A percentile compares a stretch with the other conserved stretches of the same genome.
These are phyloP conservation scores for Rosa chinensis DNA, from an alignment of 306 rosid species.

Conservation along the genomic window DNA sequence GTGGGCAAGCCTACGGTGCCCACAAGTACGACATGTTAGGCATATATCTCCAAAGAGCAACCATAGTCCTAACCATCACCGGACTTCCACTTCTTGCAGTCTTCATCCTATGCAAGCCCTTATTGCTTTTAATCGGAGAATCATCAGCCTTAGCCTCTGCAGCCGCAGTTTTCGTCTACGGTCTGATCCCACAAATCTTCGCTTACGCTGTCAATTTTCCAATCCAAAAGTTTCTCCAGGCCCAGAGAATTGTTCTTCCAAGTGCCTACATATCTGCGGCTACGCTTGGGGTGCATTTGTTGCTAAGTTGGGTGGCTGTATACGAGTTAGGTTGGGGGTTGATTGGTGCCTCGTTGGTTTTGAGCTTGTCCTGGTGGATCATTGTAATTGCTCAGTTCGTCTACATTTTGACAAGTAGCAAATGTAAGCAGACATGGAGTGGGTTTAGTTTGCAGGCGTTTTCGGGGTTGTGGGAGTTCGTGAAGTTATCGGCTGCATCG, in stretches of 20 bases:
- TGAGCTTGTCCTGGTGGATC: slow-evolving; percentile 81
- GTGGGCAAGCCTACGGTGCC: slow-evolving; percentile 83
- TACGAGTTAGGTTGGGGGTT: slow-evolving; percentile 52
- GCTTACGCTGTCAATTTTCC: slow-evolving; percentile 80
- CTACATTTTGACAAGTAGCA: slow-evolving; percentile 29
- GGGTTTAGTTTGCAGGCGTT: slow-evolving; percentile 55
- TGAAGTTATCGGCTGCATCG: slow-evolving; percentile 56
- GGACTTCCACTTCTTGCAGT: slow-evolving; percentile 45
- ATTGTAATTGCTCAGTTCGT: slow-evolving; percentile 55
- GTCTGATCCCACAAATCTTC: slow-evolving; percentile 71
- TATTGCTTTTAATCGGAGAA: slow-evolving; percentile 50
- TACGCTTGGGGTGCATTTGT: slow-evolving; percentile 41
- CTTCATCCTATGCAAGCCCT: slow-evolving; percentile 44
- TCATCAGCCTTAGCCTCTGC: slow-evolving; percentile 37
- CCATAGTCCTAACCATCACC: slow-evolving; percentile 42
- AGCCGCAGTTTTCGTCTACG: slow-evolving; percentile 59
- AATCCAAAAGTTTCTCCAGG: slow-evolving; percentile 70
- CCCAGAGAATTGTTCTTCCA: slow-evolving; percentile 68
- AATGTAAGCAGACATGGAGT: slow-evolving; percentile 50
- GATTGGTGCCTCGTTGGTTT: slow-evolving; percentile 51
- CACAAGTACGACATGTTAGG: slow-evolving; percentile 61
- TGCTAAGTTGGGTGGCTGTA: slow-evolving; percentile 55
- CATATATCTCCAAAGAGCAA: slow-evolving; percentile 60
- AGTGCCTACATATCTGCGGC: slow-evolving; percentile 57
- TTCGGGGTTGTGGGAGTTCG: slow-evolving; percentile 44